phyloP scores from a whole-genome alignment of 1,284 basidiomycete species.

The Cerrena zonata region DNA sequence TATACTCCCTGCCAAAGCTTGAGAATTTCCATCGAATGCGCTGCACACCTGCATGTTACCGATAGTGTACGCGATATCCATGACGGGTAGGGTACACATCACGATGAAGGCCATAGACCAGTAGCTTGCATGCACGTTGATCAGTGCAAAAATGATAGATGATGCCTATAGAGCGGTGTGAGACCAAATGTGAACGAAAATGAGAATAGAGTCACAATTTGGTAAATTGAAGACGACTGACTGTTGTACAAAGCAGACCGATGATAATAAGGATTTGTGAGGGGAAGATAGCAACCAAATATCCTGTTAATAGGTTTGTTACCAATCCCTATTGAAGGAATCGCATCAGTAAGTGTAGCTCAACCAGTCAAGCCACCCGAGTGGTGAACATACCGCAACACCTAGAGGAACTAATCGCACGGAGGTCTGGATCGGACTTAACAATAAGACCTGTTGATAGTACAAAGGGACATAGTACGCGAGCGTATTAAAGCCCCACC shows the following conservation, averaged over 20 bases:
- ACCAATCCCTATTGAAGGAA: constrained; percentile 23
- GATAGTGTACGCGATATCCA: constrained; percentile 32
- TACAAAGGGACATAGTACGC: constrained; percentile 28
- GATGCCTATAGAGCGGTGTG: constrained; percentile 24
- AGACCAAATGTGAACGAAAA: no score
- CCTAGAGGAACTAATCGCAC: constrained; percentile 28
- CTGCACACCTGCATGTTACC: constrained; percentile 29
- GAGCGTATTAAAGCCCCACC: constrained; percentile 30
- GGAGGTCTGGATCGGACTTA: constrained; percentile 28
- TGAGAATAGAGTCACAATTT: no score
- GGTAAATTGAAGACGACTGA: constrained; percentile 24
- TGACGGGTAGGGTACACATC: constrained; percentile 21
- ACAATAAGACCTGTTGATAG: constrained; percentile 29
- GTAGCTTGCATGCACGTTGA: constrained; percentile 28
- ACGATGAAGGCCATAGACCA: constrained; percentile 30
- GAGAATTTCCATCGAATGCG: constrained; percentile 30
- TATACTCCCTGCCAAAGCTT: constrained; percentile 33
- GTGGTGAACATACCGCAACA: constrained; percentile 19
- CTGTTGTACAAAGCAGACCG: no score
- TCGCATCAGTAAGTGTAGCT: no score
- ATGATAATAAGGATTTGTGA: constrained; percentile 25
- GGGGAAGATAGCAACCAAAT: constrained; percentile 23
- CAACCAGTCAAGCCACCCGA: no score
- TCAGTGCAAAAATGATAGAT: constrained; percentile 28
- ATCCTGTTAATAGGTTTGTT: constrained; percentile 26